Base-by-base conservation (phyloP, 306 rosid species). In the Acacia crassicarpa region DNA sequence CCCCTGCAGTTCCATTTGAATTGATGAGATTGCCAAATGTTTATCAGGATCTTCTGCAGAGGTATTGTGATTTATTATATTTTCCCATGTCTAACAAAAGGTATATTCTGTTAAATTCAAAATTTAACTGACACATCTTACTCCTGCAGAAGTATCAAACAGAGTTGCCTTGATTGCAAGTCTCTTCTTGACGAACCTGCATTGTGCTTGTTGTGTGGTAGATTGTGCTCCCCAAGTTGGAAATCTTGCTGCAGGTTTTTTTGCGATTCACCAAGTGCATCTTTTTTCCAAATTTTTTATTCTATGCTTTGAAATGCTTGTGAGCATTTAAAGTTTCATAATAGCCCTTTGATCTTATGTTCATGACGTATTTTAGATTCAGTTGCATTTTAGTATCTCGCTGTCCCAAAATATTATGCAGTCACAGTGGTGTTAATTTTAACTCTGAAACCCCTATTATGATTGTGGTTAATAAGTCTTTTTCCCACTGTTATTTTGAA, bases 211-310 rank as follows among this genome's bases (percentile, higher is more conserved):
- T 86, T 96, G 74, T 96, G 99, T 83, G 99, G 97, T 78, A 90
- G 88, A 87, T 79, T 96, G 86, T 96, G 99, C 86, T 88, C 92
- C 74, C 94, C 97, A 67, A 93, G 83, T 84, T 90, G 97, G 99
- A 96, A 91, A 84, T 20, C 93, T 27, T 96, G 99, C 90, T 96
- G 99, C 99, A 90, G 92, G 99, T 96, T 83, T 86, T 67, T 84
- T 32, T 76, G n/a, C n/a, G n/a, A n/a, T n/a, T n/a, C n/a, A 72
- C 76, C 73, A 72, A 56, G 66, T 54, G 69, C 58, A 46, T 82
- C 5, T 9, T 6, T 23, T 22, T 54, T 19, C 20, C 5, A 15
- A 3, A 2, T 14, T 48, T 48, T 48, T 1, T 13, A 53, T 54
- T 54, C 22, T 20, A 40, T 35, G 71, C 79, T 76, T 74, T 23